Base-by-base conservation (phyloP, 768 basidiomycete genomes). In the Termitomyces sp. region DNA sequence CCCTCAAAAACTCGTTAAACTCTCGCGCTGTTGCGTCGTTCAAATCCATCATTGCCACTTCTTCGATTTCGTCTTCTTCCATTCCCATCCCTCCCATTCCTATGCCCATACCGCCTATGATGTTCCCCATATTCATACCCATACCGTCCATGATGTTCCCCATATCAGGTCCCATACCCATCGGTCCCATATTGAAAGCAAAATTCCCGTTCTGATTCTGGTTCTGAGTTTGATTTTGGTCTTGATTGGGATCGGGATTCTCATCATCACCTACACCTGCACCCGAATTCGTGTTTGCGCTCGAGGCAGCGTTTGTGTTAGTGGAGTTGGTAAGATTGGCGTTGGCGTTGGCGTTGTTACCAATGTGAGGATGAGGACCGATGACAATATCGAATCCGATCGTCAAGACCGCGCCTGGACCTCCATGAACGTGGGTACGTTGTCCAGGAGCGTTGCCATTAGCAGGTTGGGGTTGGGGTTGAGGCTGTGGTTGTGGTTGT, bases 351-450 rank as follows among this genome's bases (percentile, higher is more conserved):
- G 32, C 18, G 12, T 52, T 43, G 22, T 11, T 18, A 27, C 15
- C 25, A 11, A 25, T 5, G 5, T 31, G 16, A 15, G 48, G 27
- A 31, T 31, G 20, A 5, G 54, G 48, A 15, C 54, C 54, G 10
- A 55, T 38, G 3, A 55, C 33, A 20, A 55, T 55, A 36, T 55
- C 54, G 13, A 55, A 55, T 10, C 54, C 54, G 2, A 55, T 49
- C 10, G 54, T 55, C 1, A 50, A 20, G 10, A 55, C 11, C 1
- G 54, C 16, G 13, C 53, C 42, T 7, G 32, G 47, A 40, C 3
- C n/a, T 20, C 22, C 40, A 16, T 29, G 40, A 7, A 23, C 10
- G 4, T 13, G 42, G 4, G 40, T 9, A 15, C 22, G 44, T 25
- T 40, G 36, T 3, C 35, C 52, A n/a, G 22, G 25, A 15, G 39